Evolutionary conservation across 805 yeast genomes (phyloP).

Genomic region (Yamadazyma phyllophila): DNA sequence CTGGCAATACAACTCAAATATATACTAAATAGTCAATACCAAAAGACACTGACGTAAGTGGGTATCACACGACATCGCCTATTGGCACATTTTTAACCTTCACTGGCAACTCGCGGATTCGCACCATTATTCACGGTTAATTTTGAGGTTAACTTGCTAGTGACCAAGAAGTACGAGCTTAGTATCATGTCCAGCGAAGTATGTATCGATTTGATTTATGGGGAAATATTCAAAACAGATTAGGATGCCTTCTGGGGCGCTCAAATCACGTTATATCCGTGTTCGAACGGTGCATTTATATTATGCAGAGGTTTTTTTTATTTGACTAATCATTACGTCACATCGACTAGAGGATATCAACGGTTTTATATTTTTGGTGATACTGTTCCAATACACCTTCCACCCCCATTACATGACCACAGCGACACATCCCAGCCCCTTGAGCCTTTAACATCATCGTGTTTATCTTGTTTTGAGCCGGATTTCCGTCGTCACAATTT

Average conservation of each 20-base stretch:
- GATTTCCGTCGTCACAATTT: neutral
- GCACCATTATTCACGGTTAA: neutral
- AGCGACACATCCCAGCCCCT: neutral
- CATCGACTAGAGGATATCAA: neutral
- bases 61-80: neutral
- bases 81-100: neutral
- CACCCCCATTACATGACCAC: neutral
- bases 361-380: neutral
- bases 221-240: neutral
- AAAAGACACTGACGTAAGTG: neutral
- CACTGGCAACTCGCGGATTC: constrained; percentile 1
- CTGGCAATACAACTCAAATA: neutral
- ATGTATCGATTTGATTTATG: constrained; percentile 10
- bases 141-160: neutral
- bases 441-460: neutral
- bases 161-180: neutral
- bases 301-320: constrained; percentile 1
- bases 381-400: neutral
- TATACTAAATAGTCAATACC: neutral
- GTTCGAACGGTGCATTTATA: neutral
- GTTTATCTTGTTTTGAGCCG: neutral
- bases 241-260: neutral
- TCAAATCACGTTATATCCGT: neutral
- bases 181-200: constrained; percentile 17
- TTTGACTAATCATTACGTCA: constrained; percentile 6